A percentile compares a stretch with the other conserved stretches of the same genome.
Conservation (phyloP, 352 stramenopile species). For the Globisporangium nunn region DNA sequence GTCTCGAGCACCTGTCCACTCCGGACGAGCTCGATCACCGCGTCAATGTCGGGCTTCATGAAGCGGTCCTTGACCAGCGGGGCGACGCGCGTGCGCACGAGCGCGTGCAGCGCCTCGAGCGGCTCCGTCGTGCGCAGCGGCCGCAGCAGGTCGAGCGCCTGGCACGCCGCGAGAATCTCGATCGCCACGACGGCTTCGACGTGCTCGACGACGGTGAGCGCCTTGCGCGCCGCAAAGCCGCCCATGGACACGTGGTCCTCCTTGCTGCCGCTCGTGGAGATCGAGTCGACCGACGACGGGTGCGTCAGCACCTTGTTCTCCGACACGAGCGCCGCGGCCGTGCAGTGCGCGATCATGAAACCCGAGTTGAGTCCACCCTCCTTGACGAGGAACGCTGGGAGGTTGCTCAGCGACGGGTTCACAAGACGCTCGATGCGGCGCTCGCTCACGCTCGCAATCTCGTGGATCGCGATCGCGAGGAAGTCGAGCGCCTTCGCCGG, state of each 20-base stretch:
- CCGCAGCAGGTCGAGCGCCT: constrained; percentile 82
- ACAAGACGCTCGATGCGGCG: constrained; percentile 83
- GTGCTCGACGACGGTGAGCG: constrained; percentile 79
- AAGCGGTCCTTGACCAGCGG: constrained; percentile 76
- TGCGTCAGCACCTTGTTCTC: constrained; percentile 89
- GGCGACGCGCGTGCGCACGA: constrained; percentile 60
- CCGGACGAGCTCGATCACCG: constrained; percentile 68
- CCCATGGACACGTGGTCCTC: constrained; percentile 90
- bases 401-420: constrained; percentile 80
- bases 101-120: constrained; percentile 70
- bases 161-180: constrained; percentile 81
- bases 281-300: constrained; percentile 83
- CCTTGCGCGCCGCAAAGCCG: constrained; percentile 77
- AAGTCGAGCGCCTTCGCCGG: constrained; percentile 86
- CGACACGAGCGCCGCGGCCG: constrained; percentile 74
- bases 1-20: constrained; percentile 55
- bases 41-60: constrained; percentile 87
- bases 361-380: constrained; percentile 85
- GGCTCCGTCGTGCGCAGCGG: constrained; percentile 76
- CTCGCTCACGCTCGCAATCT: constrained; percentile 83
- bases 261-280: constrained; percentile 84
- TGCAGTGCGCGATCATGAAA: constrained; percentile 91
- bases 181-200: constrained; percentile 86
- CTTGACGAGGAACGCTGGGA: constrained; percentile 82
- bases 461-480: constrained; percentile 82